Conservation (phyloP, 2,329 filamentous ascomycete species). For the Teratosphaeria nubilosa region DNA sequence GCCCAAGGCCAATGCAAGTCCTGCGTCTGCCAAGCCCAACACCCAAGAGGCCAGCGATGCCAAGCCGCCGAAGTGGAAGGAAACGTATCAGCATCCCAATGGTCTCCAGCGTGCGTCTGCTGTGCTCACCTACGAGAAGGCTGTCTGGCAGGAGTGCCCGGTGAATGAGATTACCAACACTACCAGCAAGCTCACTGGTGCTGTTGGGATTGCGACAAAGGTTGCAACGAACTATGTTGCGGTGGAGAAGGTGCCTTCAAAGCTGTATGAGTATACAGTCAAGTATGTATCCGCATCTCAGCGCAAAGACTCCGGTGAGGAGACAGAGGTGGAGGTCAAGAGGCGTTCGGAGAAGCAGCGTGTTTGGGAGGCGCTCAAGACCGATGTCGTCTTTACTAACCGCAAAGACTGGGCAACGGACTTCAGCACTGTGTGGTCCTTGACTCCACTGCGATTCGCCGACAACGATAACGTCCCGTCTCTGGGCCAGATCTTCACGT, state of each 20-base stretch:
- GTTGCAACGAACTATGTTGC: neutral
- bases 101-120: neutral
- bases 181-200: neutral
- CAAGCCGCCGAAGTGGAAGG: neutral
- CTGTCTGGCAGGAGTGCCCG: neutral
- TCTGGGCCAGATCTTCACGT: neutral
- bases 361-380: neutral
- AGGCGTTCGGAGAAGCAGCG: constrained; percentile 1
- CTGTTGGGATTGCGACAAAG: neutral
- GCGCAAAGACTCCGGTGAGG: neutral
- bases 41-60: neutral
- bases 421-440: neutral
- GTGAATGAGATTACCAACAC: neutral
- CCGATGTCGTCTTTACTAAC: neutral
- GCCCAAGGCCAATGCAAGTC: neutral
- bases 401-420: constrained; percentile 4
- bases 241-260: neutral
- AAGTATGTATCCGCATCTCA: neutral
- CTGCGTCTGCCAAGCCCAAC: neutral
- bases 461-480: neutral
- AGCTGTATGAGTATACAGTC: neutral
- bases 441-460: neutral
- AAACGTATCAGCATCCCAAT: neutral
- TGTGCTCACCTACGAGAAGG: neutral
- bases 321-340: constrained; percentile 1